A percentile compares a stretch with the other conserved stretches of the same genome.
These are phyloP conservation scores for Marasmius oreades DNA, from an alignment of 1,284 basidiomycete species.

Conservation along the genomic window DNA sequence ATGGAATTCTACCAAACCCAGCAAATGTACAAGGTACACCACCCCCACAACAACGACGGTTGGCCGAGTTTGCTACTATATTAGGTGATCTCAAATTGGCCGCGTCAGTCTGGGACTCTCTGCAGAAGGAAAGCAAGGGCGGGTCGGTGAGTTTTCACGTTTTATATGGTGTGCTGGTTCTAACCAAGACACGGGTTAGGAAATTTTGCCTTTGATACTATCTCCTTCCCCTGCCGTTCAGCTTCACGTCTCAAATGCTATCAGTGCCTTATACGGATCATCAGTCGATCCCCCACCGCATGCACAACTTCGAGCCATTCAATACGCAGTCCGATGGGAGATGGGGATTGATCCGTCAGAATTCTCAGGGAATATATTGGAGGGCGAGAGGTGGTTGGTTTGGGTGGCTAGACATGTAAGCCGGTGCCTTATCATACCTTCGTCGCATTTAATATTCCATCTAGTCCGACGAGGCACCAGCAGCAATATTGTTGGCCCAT, in stretches of 20 bases:
- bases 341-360: slow-evolving; percentile 54
- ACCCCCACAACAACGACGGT: slow-evolving; percentile 71
- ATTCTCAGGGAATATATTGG: slow-evolving; percentile 51
- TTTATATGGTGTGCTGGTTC: slow-evolving; percentile 7
- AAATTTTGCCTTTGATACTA: slow-evolving; percentile 68
- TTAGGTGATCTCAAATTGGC: slow-evolving; percentile 90
- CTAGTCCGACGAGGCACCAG: slow-evolving; percentile 77
- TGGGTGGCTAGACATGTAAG: slow-evolving; percentile 77
- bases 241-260: slow-evolving; percentile 58
- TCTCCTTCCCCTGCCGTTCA: slow-evolving; percentile 59
- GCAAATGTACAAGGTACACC: slow-evolving; percentile 24
- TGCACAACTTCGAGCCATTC: slow-evolving; percentile 60
- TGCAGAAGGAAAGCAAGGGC: slow-evolving; percentile 77
- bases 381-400: slow-evolving; percentile 78
- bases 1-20: slow-evolving; percentile 8
- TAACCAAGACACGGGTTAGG: slow-evolving; percentile 36
- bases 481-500: slow-evolving; percentile 70
- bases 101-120: slow-evolving; percentile 78
- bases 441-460: slow-evolving; percentile 10
- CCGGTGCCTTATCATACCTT: slow-evolving; percentile 15
- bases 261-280: slow-evolving; percentile 41
- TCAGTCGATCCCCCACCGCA: slow-evolving; percentile 51
- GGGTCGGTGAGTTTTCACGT: slow-evolving; percentile 54
- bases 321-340: slow-evolving; percentile 73
- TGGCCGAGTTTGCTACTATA: slow-evolving; percentile 95